Conservation (phyloP, 2,329 filamentous ascomycete species). For the Colletotrichum tanaceti region DNA sequence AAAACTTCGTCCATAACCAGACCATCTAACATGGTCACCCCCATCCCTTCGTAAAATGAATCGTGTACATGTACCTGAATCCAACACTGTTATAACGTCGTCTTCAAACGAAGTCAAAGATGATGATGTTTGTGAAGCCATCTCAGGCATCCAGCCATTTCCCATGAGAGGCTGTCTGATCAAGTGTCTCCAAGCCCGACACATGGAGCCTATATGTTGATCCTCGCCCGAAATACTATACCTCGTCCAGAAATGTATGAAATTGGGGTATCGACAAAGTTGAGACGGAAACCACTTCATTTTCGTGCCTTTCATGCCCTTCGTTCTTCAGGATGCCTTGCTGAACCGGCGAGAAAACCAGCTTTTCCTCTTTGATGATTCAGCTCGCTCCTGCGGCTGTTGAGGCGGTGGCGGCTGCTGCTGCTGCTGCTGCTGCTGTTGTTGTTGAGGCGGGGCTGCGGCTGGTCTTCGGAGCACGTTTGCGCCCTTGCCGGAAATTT, state of each 20-base stretch:
- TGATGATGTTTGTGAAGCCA: background rate
- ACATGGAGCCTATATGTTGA: slow-evolving; percentile 1
- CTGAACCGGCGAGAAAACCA: slow-evolving; percentile 90
- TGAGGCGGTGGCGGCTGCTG: too few relatives aligned
- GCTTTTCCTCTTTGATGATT: slow-evolving; percentile 78
- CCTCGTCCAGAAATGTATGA: slow-evolving; percentile 22
- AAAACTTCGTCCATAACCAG: background rate
- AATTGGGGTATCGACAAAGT: slow-evolving; percentile 43
- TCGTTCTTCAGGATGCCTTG: slow-evolving; percentile 56
- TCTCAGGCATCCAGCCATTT: slow-evolving; percentile 1
- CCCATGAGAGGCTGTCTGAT: background rate
- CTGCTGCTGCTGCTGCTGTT: slow-evolving; percentile 34
- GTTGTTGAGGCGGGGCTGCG: slow-evolving; percentile 41
- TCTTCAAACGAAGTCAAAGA: slow-evolving; percentile 3
- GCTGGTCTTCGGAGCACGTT: slow-evolving; percentile 44
- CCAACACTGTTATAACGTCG: slow-evolving; percentile 33
- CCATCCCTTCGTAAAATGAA: slow-evolving; percentile 36
- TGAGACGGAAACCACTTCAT: slow-evolving; percentile 10
- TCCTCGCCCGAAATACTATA: slow-evolving; percentile 13
- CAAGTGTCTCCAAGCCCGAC: slow-evolving; percentile 2
- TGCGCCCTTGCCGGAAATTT: slow-evolving; percentile 12
- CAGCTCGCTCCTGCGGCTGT: slow-evolving; percentile 47
- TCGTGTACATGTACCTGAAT: slow-evolving; percentile 42
- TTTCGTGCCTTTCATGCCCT: slow-evolving; percentile 12
- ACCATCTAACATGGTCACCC: slow-evolving; percentile 15